Conservation (phyloP, 768 basidiomycete species). For the Phaffia tasmanica region DNA sequence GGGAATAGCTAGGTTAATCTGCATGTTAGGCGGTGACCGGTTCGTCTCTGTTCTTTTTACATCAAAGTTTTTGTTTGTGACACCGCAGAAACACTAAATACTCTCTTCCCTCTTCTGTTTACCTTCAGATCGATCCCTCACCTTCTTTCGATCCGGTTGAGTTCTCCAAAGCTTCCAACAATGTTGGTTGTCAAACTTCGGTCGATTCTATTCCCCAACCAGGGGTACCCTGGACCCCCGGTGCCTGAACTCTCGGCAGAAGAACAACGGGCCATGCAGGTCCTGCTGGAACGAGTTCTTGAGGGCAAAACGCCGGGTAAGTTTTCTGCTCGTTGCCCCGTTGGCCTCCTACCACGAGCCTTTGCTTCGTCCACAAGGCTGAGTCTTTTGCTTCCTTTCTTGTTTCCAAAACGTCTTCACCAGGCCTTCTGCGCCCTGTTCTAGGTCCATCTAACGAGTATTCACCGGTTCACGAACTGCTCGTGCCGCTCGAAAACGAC, state of each 20-base stretch:
- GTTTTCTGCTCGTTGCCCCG: slow-evolving; percentile 36
- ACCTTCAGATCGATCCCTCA: slow-evolving; percentile 54
- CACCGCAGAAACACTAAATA: neutral
- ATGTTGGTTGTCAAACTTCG: slow-evolving; percentile 50
- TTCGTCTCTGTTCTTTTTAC: neutral
- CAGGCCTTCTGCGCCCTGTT: no score
- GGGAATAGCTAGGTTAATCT: neutral
- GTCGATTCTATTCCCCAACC: slow-evolving; percentile 65
- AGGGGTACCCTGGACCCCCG: slow-evolving; percentile 65
- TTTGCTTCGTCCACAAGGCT: no score
- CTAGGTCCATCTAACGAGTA: no score
- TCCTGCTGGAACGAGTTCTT: slow-evolving; percentile 41
- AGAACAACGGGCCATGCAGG: slow-evolving; percentile 55
- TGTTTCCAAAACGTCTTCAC: no score
- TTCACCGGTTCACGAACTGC: no score
- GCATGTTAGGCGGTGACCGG: neutral
- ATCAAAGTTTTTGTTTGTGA: no score
- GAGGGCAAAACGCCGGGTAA: slow-evolving; percentile 41
- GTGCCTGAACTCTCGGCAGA: slow-evolving; percentile 64
- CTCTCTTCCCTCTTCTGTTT: neutral
- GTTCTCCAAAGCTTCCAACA: slow-evolving; percentile 46
- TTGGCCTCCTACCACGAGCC: no score
- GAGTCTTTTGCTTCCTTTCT: no score
- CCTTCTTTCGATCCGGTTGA: slow-evolving; percentile 50
- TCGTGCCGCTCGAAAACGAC: no score